Percentiles rank a stretch among this genome's conserved stretches.
phyloP scores from a whole-genome alignment of 1,139 yeast genomes.

The Yamadazyma atmosphaerica region DNA sequence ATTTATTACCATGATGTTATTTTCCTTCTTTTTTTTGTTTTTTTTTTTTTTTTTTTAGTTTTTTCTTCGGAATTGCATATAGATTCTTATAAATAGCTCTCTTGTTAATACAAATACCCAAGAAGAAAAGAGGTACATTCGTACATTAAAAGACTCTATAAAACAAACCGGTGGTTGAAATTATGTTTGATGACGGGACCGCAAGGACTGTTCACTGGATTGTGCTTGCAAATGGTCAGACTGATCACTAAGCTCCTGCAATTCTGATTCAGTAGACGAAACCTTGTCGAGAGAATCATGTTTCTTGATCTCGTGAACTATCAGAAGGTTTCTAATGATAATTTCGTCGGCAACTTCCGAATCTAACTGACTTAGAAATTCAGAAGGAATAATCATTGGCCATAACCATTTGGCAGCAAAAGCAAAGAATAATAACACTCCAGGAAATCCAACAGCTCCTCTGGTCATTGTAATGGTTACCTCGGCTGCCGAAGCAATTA shows the following conservation, averaged over 20 bases:
- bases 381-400: slow-evolving; percentile 61
- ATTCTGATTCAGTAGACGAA: slow-evolving; percentile 1
- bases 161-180: too few relatives aligned
- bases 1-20: too few relatives aligned
- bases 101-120: slow-evolving; percentile 8
- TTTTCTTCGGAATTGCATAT: slow-evolving; percentile 10
- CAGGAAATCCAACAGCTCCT: slow-evolving; percentile 96
- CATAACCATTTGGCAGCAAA: slow-evolving; percentile 69
- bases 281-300: slow-evolving; percentile 6
- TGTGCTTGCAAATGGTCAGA: background rate
- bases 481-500: slow-evolving; percentile 74
- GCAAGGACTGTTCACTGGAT: background rate
- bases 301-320: slow-evolving; percentile 12
- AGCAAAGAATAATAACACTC: slow-evolving; percentile 60
- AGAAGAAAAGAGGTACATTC: background rate
- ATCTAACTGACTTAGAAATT: slow-evolving; percentile 65
- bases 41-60: slow-evolving; percentile 6
- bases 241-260: slow-evolving; percentile 1
- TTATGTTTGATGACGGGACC: background rate
- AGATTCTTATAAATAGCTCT: slow-evolving; percentile 12
- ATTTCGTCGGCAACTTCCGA: slow-evolving; percentile 63
- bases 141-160: background rate
- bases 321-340: slow-evolving; percentile 14
- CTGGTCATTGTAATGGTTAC: slow-evolving; percentile 82
- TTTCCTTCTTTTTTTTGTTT: background rate